Conservation (phyloP, 768 basidiomycete genomes). For the Tulasnella calospora region DNA sequence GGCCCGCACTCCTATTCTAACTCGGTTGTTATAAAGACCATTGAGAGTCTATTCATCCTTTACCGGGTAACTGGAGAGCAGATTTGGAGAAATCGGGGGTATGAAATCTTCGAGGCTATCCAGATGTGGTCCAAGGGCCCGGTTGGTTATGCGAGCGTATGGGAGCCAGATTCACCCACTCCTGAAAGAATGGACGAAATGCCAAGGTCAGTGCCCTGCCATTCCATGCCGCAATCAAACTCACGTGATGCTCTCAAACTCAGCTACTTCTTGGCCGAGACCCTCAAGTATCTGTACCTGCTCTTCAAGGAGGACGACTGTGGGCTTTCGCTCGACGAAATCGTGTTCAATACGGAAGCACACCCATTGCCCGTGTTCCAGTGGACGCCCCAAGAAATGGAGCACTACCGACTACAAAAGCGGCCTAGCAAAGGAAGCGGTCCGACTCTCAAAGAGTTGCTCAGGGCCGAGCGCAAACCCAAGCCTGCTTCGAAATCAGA, state of each 20-base stretch:
- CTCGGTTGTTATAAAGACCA: slow-evolving; percentile 44
- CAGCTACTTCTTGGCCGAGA: slow-evolving; percentile 55
- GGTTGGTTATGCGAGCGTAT: slow-evolving; percentile 58
- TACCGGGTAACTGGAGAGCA: slow-evolving; percentile 64
- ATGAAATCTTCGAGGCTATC: slow-evolving; percentile 64
- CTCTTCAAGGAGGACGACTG: slow-evolving; percentile 63
- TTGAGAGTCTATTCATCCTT: slow-evolving; percentile 67
- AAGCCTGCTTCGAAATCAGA: neutral
- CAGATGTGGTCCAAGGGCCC: slow-evolving; percentile 54
- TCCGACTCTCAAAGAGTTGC: neutral
- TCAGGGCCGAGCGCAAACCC: neutral
- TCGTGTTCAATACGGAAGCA: slow-evolving; percentile 54
- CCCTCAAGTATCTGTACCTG: slow-evolving; percentile 66
- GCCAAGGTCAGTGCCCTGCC: slow-evolving; percentile 55
- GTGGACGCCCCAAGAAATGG: slow-evolving; percentile 54
- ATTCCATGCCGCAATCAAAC: slow-evolving; percentile 11
- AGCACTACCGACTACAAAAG: slow-evolving; percentile 9
- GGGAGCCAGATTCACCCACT: slow-evolving; percentile 32
- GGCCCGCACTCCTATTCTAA: neutral
- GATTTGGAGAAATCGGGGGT: slow-evolving; percentile 66
- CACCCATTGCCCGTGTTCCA: slow-evolving; percentile 70
- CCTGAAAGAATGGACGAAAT: slow-evolving; percentile 48
- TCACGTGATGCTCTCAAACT: neutral
- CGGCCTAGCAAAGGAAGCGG: neutral
- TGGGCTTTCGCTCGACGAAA: slow-evolving; percentile 43